Percentiles rank a stretch among this genome's conserved stretches.
phyloP scores from a whole-genome alignment of 495 filamentous ascomycete species.

The Penicillium coprophilum region DNA sequence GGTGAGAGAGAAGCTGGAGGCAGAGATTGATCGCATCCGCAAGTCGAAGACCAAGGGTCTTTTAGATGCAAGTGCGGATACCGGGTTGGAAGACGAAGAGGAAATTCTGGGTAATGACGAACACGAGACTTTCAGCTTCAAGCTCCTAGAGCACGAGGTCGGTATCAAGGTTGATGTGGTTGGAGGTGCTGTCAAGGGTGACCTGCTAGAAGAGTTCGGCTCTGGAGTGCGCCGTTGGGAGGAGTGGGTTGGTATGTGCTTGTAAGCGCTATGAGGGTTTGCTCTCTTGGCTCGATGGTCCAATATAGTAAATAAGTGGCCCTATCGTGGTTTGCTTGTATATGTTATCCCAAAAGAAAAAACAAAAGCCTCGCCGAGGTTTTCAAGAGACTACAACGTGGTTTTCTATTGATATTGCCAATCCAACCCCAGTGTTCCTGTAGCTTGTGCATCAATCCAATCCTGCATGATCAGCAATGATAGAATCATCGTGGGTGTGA shows the following conservation, averaged over 20 bases:
- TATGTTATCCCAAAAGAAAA: conserved; percentile 1
- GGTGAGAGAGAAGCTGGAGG: conserved; percentile 73
- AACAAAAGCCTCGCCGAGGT: background rate
- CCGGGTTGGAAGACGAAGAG: conserved; percentile 70
- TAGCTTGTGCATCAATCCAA: conserved; percentile 24
- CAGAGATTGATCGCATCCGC: conserved; percentile 78
- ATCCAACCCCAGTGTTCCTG: conserved; percentile 11
- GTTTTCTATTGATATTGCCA: conserved; percentile 13
- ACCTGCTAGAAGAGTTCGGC: conserved; percentile 51
- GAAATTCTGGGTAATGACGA: conserved; percentile 77
- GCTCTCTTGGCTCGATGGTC: background rate
- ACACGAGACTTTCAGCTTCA: conserved; percentile 73
- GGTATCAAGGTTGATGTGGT: conserved; percentile 70
- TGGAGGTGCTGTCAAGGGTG: conserved; percentile 74
- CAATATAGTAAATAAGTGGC: conserved; percentile 2
- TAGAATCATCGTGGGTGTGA: background rate
- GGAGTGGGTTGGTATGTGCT: conserved; percentile 72
- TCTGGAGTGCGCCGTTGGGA: conserved; percentile 78
- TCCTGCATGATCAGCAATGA: conserved; percentile 12
- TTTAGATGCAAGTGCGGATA: conserved; percentile 59
- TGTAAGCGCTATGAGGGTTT: conserved; percentile 38
- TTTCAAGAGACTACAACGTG: conserved; percentile 2
- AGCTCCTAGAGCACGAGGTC: conserved; percentile 77
- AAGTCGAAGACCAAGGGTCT: conserved; percentile 76
- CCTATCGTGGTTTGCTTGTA: conserved; percentile 5